A percentile compares a stretch with the other conserved stretches of the same genome.
Evolutionary conservation across 805 yeast species (phyloP).

Genomic region (Saccharomycopsis olivae): DNA sequence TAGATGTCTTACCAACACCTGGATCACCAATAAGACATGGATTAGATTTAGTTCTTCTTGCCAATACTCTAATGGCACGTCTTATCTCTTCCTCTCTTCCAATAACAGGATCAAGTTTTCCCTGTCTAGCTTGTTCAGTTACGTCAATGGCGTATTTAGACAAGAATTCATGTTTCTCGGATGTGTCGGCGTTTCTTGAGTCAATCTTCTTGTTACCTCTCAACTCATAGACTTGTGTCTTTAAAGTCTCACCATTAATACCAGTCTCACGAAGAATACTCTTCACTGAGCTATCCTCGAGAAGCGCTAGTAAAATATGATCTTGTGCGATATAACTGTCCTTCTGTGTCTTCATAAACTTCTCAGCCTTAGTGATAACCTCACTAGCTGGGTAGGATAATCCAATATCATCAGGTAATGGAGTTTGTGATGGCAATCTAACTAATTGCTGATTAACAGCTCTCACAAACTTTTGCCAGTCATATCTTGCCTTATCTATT

Average conservation of each 20-base stretch:
- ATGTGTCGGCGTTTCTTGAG: constrained; percentile 87
- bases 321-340: constrained; percentile 92
- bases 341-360: constrained; percentile 77
- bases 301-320: constrained; percentile 74
- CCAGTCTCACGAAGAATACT: constrained; percentile 60
- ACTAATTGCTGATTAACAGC: constrained; percentile 73
- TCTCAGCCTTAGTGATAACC: constrained; percentile 62
- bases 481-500: constrained; percentile 78
- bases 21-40: constrained; percentile 98
- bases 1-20: constrained; percentile 98
- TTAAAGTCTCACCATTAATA: constrained; percentile 59
- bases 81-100: constrained; percentile 98
- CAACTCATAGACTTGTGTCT: constrained; percentile 64
- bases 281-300: constrained; percentile 68
- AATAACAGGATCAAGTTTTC: constrained; percentile 94
- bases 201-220: constrained; percentile 91
- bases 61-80: constrained; percentile 84
- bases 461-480: constrained; percentile 72
- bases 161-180: constrained; percentile 72
- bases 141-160: constrained; percentile 86
- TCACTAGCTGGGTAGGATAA: constrained; percentile 71
- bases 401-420: constrained; percentile 75
- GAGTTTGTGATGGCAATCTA: constrained; percentile 76
- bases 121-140: constrained; percentile 87
- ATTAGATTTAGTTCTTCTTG: constrained; percentile 95